Conservation (phyloP, 768 basidiomycete genomes). For the Erythrobasidium yunnanense region DNA sequence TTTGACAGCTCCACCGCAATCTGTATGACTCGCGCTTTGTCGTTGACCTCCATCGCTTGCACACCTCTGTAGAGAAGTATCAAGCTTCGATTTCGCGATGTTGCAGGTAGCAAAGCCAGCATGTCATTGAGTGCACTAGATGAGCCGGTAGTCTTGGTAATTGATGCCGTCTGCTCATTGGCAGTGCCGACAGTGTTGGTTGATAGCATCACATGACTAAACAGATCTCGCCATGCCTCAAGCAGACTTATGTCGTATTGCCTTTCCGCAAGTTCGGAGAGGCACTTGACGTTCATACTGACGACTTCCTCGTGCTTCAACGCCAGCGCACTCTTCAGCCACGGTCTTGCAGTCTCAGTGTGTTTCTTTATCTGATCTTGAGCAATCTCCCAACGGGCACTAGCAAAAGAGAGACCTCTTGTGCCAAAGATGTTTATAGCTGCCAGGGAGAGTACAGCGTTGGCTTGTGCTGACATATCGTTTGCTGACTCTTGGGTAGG, state of each 20-base stretch:
- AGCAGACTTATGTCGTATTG: too few species aligned
- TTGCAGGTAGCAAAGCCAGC: background rate
- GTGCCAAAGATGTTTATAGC: too few species aligned
- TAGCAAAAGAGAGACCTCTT: constrained; percentile 14
- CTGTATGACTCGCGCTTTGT: background rate
- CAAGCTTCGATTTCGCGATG: background rate
- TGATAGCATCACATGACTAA: too few species aligned
- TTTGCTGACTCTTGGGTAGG: constrained; percentile 7
- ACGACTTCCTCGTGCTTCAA: background rate
- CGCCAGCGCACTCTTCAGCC: background rate
- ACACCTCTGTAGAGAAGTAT: constrained; percentile 10
- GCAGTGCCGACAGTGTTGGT: too few species aligned
- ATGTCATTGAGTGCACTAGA: constrained; percentile 4
- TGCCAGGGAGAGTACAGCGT: constrained; percentile 30
- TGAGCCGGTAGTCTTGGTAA: background rate
- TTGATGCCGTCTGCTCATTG: background rate
- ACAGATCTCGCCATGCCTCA: too few species aligned
- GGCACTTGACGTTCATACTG: background rate
- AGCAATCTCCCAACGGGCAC: constrained; percentile 23
- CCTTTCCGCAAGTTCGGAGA: too few species aligned
- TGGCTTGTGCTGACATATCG: constrained; percentile 17
- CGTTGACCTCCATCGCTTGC: background rate
- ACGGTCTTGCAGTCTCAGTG: background rate
- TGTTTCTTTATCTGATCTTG: constrained; percentile 18
- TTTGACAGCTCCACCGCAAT: background rate